phyloP scores from a whole-genome alignment of 768 basidiomycete species.

The Sporobolomyces phaffii region DNA sequence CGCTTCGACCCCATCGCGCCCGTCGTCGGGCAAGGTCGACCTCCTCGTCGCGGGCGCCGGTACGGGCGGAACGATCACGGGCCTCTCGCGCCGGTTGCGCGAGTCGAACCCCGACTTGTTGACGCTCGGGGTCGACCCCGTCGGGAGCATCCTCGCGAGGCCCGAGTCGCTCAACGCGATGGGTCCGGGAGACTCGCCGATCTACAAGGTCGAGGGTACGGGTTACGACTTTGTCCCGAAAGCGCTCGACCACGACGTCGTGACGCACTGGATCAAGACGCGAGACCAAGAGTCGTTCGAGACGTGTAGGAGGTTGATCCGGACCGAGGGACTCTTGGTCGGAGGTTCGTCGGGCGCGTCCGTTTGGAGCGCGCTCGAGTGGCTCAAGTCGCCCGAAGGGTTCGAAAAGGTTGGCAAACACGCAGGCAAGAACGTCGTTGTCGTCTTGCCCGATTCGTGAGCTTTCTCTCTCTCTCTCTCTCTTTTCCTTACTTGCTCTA shows the following conservation, averaged over 20 bases:
- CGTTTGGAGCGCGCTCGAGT: constrained; percentile 67
- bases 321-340: constrained; percentile 77
- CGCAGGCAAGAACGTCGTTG: constrained; percentile 75
- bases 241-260: constrained; percentile 65
- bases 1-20: constrained; percentile 70
- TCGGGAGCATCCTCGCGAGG: constrained; percentile 79
- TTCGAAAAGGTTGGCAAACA: constrained; percentile 56
- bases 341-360: constrained; percentile 91
- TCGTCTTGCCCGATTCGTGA: constrained; percentile 84
- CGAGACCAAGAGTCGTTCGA: constrained; percentile 72
- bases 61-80: constrained; percentile 93
- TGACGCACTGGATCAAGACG: constrained; percentile 73
- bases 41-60: constrained; percentile 80
- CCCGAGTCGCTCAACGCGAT: constrained; percentile 60
- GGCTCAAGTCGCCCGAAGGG: constrained; percentile 67
- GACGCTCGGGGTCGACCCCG: constrained; percentile 86
- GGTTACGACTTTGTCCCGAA: constrained; percentile 65
- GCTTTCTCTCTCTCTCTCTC: constrained; percentile 41
- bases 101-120: constrained; percentile 68
- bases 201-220: constrained; percentile 89
- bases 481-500: too few species aligned
- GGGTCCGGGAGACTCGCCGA: constrained; percentile 50
- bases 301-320: constrained; percentile 69
- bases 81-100: constrained; percentile 71
- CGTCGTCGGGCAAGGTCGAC: constrained; percentile 58